Evolutionary conservation across 2,329 filamentous ascomycete genomes (phyloP), one percentile per base, ranked within the genome.

Genomic region (Aspergillus pseudoterreus): DNA sequence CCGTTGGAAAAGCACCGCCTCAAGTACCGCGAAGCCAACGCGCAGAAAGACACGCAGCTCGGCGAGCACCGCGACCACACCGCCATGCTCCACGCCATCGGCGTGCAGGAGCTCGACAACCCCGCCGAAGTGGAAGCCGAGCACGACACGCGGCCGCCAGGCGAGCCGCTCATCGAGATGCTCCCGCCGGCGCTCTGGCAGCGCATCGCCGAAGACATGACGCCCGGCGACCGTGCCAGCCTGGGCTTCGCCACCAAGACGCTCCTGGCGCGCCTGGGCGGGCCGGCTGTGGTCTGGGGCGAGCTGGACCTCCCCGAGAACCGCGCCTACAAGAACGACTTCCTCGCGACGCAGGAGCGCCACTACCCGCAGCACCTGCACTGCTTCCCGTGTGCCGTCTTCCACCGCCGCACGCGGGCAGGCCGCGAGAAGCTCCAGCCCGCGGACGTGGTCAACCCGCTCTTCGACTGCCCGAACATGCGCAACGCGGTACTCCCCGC

Each of bases 331-430:
- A 77, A 76, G 46, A 68, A 76, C 43, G 66, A 75, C 4, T 83
- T 85, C 60, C 71, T 85, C 4, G 61, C 73, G 11, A 63, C 67
- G 2, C 71, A 84, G 60, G 81, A 85, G 54, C 62, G 67, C 11
- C 63, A 72, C 14, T 68, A 82, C 15, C 82, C 82, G 2, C 70
- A 75, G 33, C 80, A 84, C 58, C 72, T 85, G 6, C 74, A 84
- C 49, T 85, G 82, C 64, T 81, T 82, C 60, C 75, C 77, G 4
- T 85, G 82, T 61, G 75, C 68, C 12, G 71, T 67, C 50, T 85
- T 79, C 64, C 82, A 85, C 61, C 64, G 73, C 4, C 76, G 82
- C 41, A 78, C 73, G 1, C 71, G 78, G 47, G 73, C 74, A 33
- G 82, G 82, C 15, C 57, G 72, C 32, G 82, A 85, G 60, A 74